Evolutionary conservation across 2,329 filamentous ascomycete species (phyloP), one percentile per base, ranked within the genome.

Genomic region (Trichoderma sp.): DNA sequence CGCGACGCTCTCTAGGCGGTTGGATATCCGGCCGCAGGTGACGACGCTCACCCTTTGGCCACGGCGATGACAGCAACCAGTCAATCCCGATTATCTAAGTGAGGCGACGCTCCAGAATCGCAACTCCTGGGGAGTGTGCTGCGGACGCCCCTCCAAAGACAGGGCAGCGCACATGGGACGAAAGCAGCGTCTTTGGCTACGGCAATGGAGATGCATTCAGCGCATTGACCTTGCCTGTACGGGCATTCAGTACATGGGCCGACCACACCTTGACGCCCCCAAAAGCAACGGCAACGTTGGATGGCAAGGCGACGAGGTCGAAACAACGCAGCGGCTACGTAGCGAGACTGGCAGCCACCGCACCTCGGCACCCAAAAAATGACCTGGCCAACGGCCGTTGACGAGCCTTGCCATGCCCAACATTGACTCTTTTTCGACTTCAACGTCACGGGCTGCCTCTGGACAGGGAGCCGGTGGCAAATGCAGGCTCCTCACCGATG

Each of bases 21-120:
- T 67, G 56, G 57, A 17, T 67, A 34, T 54, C 15, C 12, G 64
- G 64, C 64, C 64, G 64, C 64, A 67, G 64, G 54, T 61, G 64
- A 67, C 64, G 56, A 67, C 42, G 64, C 54, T 66, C 64, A 66
- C 54, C 19, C 39, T 66, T 7, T 53, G 34, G 34, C 61, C 52
- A 45, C 50, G n/a, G 5, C 9, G 50, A 19, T 25, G 7, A 39
- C 52, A 25, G 35, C 61, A 45, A 34, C n/a, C 50, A 57, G 37
- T 56, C 22, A 48, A 19, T 4, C 13, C 19, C 42, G 52, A 57
- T 57, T 45, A 48, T 65, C 52, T 35, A 56, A 57, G 52, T 52
- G 64, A 39, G 39, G 39, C 53, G 42, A 59, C 35, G 61, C 35
- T 65, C 27, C 35, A 35, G 37, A 57, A 22, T 45, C 37, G 35